Percentiles rank a stretch among this genome's conserved stretches.
These are phyloP conservation scores for Yarrowia galli DNA, from an alignment of 1,139 yeast species.

Conservation along the genomic window DNA sequence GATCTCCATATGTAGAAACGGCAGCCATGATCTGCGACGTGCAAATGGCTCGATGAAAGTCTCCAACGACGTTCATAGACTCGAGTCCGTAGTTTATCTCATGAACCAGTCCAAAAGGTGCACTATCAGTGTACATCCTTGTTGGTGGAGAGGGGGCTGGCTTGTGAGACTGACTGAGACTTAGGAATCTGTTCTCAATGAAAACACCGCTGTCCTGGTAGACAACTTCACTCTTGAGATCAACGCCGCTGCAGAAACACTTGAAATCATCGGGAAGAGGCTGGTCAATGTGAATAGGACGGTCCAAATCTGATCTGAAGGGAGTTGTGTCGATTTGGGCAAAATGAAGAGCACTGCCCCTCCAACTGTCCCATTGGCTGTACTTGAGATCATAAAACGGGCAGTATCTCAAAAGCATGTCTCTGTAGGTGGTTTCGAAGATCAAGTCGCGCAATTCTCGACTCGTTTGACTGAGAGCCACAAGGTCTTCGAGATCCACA, in stretches of 20 bases:
- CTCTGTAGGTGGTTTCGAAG: not conserved
- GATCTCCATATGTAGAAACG: not conserved
- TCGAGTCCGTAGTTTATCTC: not conserved
- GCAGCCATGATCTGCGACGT: not conserved
- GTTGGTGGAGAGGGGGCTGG: not conserved
- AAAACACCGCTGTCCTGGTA: not conserved
- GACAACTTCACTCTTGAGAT: not conserved
- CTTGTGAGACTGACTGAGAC: not conserved
- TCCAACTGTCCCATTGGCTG: constrained; percentile 19
- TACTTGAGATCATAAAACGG: not conserved
- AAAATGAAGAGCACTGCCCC: not conserved
- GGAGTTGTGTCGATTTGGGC: not conserved
- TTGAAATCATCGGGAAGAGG: constrained; percentile 13
- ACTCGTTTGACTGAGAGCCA: not conserved
- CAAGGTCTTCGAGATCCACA: not conserved
- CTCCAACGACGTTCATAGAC: not conserved
- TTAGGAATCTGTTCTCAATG: not conserved
- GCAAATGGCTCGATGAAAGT: not conserved
- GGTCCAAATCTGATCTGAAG: not conserved
- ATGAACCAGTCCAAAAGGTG: not conserved
- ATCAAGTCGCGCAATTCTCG: not conserved
- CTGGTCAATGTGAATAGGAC: not conserved
- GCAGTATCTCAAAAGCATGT: not conserved
- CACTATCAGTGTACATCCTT: not conserved
- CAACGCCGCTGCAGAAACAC: not conserved